Evolutionary conservation across 2,329 filamentous ascomycete species (phyloP).

Genomic region (Rhynchosporium agropyri): DNA sequence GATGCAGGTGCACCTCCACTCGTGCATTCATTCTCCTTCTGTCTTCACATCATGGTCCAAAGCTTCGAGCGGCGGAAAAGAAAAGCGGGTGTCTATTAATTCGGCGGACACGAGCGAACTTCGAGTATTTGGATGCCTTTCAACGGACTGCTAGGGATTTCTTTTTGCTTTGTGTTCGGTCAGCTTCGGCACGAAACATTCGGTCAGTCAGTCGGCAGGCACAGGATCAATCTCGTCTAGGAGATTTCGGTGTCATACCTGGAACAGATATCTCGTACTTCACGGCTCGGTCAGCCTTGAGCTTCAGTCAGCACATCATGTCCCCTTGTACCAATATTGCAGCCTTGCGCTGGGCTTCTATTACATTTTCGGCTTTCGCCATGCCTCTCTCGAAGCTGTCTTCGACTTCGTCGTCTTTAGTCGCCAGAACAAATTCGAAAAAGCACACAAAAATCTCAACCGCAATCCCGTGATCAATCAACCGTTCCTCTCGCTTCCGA

Average conservation of each 20-base stretch:
- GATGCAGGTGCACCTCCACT: constrained; percentile 43
- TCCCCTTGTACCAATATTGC: constrained; percentile 45
- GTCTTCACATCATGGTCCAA: constrained; percentile 41
- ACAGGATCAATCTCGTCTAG: constrained; percentile 35
- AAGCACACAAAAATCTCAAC: constrained; percentile 38
- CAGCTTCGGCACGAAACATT: constrained; percentile 41
- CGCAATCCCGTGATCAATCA: constrained; percentile 40
- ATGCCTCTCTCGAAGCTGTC: constrained; percentile 36
- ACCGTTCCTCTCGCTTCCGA: constrained; percentile 25
- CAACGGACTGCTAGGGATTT: constrained; percentile 42
- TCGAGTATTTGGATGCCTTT: constrained; percentile 38
- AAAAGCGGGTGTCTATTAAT: constrained; percentile 37
- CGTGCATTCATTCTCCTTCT: constrained; percentile 40
- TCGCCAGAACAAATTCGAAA: constrained; percentile 42
- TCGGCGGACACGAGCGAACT: constrained; percentile 40
- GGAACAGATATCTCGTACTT: constrained; percentile 41
- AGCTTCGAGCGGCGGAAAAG: constrained; percentile 43
- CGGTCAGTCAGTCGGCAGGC: constrained; percentile 40
- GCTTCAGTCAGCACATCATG: constrained; percentile 41
- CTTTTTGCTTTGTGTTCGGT: constrained; percentile 39
- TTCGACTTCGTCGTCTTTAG: constrained; percentile 43
- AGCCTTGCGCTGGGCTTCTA: constrained; percentile 40
- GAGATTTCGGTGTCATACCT: constrained; percentile 38
- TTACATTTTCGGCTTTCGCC: constrained; percentile 37
- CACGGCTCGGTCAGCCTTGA: constrained; percentile 39